These are phyloP conservation scores for Zygoascus tannicola DNA, from an alignment of 805 yeast species.

Conservation along the genomic window DNA sequence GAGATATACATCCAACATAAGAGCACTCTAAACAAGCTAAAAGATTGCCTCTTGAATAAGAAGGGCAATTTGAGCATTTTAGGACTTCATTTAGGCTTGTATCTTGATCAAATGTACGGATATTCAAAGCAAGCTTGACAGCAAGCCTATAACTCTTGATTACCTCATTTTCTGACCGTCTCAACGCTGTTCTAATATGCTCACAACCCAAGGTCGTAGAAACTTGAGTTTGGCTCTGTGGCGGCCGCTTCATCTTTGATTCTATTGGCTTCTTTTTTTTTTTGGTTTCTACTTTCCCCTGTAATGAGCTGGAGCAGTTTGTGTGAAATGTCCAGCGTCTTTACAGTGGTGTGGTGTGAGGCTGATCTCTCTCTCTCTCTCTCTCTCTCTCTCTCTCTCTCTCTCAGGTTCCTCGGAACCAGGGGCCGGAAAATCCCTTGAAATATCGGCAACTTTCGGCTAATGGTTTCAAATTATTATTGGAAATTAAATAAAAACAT, in stretches of 20 bases:
- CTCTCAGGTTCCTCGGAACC: too few species aligned
- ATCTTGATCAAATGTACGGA: neutral
- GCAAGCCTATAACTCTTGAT: conserved; percentile 12
- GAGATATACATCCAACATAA: conserved; percentile 13
- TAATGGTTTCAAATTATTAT: too few species aligned
- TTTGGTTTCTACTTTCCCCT: too few species aligned
- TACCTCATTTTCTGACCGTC: neutral
- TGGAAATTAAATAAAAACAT: too few species aligned
- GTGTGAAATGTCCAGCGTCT: too few species aligned
- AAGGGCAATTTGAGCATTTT: conserved; percentile 1
- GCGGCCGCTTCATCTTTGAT: conserved; percentile 3
- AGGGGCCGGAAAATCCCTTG: too few species aligned
- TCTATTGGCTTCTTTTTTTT: neutral
- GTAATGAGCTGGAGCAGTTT: too few species aligned
- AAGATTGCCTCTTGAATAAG: neutral
- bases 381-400: too few species aligned
- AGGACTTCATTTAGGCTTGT: conserved; percentile 1
- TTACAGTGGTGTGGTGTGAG: too few species aligned
- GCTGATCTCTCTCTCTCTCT: too few species aligned
- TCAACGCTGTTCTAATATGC: neutral
- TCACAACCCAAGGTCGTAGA: neutral
- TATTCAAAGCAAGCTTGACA: conserved; percentile 8
- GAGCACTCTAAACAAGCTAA: conserved; percentile 17
- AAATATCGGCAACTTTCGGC: too few species aligned
- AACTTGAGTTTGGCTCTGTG: neutral